phyloP scores from a whole-genome alignment of 2,329 filamentous ascomycete genomes.

The Curvularia lunata region DNA sequence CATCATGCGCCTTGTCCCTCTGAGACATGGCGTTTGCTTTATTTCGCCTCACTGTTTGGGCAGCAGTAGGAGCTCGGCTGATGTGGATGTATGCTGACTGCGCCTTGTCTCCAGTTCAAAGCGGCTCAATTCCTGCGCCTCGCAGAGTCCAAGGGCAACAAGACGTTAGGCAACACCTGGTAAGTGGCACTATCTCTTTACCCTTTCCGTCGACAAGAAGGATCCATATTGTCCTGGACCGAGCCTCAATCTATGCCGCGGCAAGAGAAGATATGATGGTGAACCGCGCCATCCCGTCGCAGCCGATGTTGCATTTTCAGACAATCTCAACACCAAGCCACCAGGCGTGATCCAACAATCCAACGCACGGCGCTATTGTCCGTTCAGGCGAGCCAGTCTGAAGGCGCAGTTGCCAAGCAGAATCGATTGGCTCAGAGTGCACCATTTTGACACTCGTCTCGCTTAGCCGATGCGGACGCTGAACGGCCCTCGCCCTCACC shows the following conservation, averaged over 20 bases:
- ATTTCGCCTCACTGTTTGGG: slow-evolving; percentile 51
- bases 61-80: slow-evolving; percentile 44
- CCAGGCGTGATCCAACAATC: slow-evolving; percentile 32
- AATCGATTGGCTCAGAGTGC: slow-evolving; percentile 33
- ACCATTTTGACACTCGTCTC: slow-evolving; percentile 33
- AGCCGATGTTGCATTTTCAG: slow-evolving; percentile 21
- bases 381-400: slow-evolving; percentile 34
- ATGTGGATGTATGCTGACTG: slow-evolving; percentile 31
- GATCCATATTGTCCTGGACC: slow-evolving; percentile 31
- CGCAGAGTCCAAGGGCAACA: slow-evolving; percentile 86
- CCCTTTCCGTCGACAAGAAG: slow-evolving; percentile 15
- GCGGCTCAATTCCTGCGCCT: slow-evolving; percentile 90
- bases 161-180: slow-evolving; percentile 94
- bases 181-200: slow-evolving; percentile 54
- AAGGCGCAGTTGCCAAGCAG: slow-evolving; percentile 41
- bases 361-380: slow-evolving; percentile 26
- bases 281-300: slow-evolving; percentile 24
- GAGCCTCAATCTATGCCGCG: slow-evolving; percentile 21
- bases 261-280: slow-evolving; percentile 13
- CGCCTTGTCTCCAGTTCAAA: slow-evolving; percentile 66
- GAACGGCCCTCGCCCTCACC: slow-evolving; percentile 40
- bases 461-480: slow-evolving; percentile 41
- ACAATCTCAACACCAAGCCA: slow-evolving; percentile 36
- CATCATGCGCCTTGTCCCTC: slow-evolving; percentile 34
- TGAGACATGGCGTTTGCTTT: slow-evolving; percentile 32